Conservation (phyloP, 2,329 filamentous ascomycete species). For the Penicillium sp. region DNA sequence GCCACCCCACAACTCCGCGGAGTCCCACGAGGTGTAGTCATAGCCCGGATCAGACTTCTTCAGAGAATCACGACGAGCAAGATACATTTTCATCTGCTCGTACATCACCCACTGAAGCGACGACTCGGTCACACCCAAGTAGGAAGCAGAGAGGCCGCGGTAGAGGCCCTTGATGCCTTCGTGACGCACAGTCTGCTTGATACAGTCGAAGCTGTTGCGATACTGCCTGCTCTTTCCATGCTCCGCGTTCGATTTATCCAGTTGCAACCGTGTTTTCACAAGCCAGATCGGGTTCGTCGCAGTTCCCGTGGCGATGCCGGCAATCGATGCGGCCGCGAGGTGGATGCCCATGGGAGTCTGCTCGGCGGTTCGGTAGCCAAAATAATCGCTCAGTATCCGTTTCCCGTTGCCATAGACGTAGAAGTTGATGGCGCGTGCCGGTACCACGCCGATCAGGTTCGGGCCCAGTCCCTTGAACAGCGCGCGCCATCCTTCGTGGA, state of each 20-base stretch:
- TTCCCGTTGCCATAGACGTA: conserved; percentile 93
- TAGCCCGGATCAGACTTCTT: conserved; percentile 60
- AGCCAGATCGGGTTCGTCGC: conserved; percentile 97
- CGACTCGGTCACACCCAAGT: conserved; percentile 85
- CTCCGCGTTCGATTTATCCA: conserved; percentile 80
- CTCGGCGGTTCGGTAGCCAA: conserved; percentile 39
- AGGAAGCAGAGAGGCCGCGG: conserved; percentile 87
- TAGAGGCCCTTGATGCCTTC: conserved; percentile 85
- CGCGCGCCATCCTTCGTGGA: conserved; percentile 78
- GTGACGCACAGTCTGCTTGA: conserved; percentile 74
- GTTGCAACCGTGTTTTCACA: conserved; percentile 87
- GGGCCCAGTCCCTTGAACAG: conserved; percentile 93
- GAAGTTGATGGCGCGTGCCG: conserved; percentile 89
- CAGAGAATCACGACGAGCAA: conserved; percentile 65
- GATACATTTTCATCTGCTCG: conserved; percentile 81
- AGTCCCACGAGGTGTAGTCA: conserved; percentile 70
- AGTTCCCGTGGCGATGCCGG: conserved; percentile 83
- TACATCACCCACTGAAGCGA: conserved; percentile 94
- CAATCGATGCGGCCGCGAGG: conserved; percentile 71
- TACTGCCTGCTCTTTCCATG: conserved; percentile 67
- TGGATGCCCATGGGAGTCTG: conserved; percentile 74
- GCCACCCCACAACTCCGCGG: conserved; percentile 74
- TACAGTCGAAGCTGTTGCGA: conserved; percentile 84
- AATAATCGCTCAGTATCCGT: conserved; percentile 71
- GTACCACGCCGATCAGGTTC: conserved; percentile 86